A percentile compares a stretch with the other conserved stretches of the same genome.
These are phyloP conservation scores for Chaetomium tenue DNA, from an alignment of 495 filamentous ascomycete genomes.

Conservation along the genomic window DNA sequence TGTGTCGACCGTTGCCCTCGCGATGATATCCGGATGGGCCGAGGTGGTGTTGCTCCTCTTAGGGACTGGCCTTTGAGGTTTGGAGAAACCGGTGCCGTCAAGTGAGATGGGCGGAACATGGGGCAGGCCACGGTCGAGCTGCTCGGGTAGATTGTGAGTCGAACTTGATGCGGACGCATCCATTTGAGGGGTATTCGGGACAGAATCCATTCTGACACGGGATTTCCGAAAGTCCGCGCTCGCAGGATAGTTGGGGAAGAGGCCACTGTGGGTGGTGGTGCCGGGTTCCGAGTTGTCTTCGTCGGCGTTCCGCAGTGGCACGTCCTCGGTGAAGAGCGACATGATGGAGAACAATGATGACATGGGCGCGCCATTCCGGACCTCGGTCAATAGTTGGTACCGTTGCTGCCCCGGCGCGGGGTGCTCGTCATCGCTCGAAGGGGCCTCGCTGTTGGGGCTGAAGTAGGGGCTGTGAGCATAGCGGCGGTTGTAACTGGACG, in stretches of 20 bases:
- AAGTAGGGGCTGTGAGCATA: constrained; percentile 22
- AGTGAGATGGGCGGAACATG: constrained; percentile 73
- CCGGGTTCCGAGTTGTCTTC: constrained; percentile 50
- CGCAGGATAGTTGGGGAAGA: constrained; percentile 39
- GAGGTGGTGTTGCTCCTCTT: constrained; percentile 61
- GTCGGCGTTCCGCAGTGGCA: constrained; percentile 68
- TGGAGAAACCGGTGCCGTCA: constrained; percentile 43
- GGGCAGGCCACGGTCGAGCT: constrained; percentile 30
- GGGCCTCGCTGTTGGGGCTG: constrained; percentile 33
- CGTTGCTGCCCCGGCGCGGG: constrained; percentile 61
- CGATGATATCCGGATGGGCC: constrained; percentile 94
- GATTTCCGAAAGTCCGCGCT: constrained; percentile 51
- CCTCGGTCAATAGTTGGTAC: constrained; percentile 90
- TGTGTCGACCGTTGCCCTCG: constrained; percentile 92
- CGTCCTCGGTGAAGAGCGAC: constrained; percentile 92
- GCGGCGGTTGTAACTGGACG: constrained; percentile 57
- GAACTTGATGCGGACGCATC: constrained; percentile 27
- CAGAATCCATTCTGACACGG: constrained; percentile 35
- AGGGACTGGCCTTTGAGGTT: constrained; percentile 38
- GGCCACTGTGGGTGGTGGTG: constrained; percentile 18
- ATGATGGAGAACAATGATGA: constrained; percentile 97
- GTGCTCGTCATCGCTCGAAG: constrained; percentile 66
- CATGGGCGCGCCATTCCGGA: constrained; percentile 98
- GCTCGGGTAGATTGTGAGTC: constrained; percentile 27
- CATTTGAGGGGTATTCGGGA: constrained; percentile 37